Base-by-base conservation (phyloP, 177 flowering plant species). In the Vitis hybrid region DNA sequence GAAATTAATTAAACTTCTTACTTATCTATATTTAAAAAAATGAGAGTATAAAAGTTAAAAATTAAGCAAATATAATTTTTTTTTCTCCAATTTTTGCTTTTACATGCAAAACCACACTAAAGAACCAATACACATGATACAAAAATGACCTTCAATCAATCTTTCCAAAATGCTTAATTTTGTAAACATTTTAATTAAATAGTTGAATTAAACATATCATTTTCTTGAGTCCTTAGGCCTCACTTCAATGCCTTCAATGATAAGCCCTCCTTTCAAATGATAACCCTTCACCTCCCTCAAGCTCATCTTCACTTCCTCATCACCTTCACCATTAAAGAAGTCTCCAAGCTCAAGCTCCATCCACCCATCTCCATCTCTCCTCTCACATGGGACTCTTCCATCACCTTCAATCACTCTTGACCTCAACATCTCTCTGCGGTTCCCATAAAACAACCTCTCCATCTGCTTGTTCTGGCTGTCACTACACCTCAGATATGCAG, bases 301-400 rank as follows among this genome's bases (percentile, higher is more conserved):
- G 58, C 83, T 72, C 86, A 84, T 84, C 65, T 59, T 62, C 59
- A 82, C 77, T 17, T 74, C 79, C 57, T 76, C 70, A 63, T 71
- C 64, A 21, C 66, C 78, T 9, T 69, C 72, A 0, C 62, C 66
- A 19, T 15, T 76, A 52, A 66, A 75, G 63, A 82, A 85, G 71
- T 84, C 88, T 21, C 88, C 91, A 40, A 87, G 65, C 76, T 85
- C 82, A 10, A 84, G 77, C 75, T 87, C 89, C 83, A 84, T 49
- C 91, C 91, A 87, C 55, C 89, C 89, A 50, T 87, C 87, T 0
- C 30, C 69, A 50, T 87, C 87, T 0, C 30, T 67, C 58, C 87
- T 81, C 67, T 71, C 74, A n/a, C 70, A 26, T 2, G 81, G 76
- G 3, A 69, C 21, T 34, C 64, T 67, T 17, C 66, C 72, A 1